These are phyloP conservation scores for Botrytis pseudocinerea DNA, from an alignment of 2,329 filamentous ascomycete genomes.

Conservation along the genomic window DNA sequence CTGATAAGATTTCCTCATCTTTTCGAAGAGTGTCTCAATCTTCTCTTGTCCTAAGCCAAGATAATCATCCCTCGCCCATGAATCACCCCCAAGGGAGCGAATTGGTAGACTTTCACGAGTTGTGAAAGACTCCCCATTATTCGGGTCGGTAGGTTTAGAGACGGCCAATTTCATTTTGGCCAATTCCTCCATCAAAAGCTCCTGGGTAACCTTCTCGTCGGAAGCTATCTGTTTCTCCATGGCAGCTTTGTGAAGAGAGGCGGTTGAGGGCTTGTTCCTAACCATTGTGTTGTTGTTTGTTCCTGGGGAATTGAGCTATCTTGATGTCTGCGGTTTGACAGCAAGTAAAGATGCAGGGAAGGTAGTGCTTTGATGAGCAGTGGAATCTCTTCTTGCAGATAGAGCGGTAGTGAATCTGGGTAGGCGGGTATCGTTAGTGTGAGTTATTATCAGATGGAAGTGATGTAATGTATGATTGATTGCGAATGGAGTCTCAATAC, in stretches of 20 bases:
- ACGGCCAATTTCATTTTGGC: neutral
- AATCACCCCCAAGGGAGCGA: neutral
- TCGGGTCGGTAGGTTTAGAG: neutral
- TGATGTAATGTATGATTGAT: neutral
- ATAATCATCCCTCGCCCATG: neutral
- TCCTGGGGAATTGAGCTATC: too few relatives aligned
- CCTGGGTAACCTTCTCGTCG: neutral
- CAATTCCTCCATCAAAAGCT: neutral
- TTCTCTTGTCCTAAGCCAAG: neutral
- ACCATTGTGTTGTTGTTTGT: neutral
- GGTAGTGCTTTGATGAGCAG: neutral
- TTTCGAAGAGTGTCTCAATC: neutral
- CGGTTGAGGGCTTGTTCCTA: neutral
- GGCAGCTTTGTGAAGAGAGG: neutral
- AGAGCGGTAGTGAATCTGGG: slow-evolving; percentile 25
- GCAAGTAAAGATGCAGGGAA: neutral
- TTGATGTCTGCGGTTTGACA: neutral
- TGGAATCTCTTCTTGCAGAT: too few relatives aligned
- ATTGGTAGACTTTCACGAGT: neutral
- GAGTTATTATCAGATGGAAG: neutral
- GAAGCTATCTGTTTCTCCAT: neutral
- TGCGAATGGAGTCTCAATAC: neutral
- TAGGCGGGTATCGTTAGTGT: slow-evolving; percentile 21
- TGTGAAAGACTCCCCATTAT: neutral
- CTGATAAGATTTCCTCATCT: neutral